Base-by-base conservation (phyloP, 2,329 filamentous ascomycete species). In the Periconia macrospinosa region DNA sequence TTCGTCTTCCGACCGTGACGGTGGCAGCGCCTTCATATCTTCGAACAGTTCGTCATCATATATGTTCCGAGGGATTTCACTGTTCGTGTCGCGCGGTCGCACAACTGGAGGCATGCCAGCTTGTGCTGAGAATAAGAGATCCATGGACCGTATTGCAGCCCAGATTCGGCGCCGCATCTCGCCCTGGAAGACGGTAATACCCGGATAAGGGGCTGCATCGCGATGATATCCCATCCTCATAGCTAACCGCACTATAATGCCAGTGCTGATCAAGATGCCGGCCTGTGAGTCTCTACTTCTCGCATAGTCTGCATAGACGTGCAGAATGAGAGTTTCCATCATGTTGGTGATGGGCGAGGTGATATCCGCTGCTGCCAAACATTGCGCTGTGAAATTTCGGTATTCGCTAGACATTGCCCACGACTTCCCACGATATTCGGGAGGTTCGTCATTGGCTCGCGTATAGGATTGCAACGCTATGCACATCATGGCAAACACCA, bases 41-140 rank as follows among this genome's bases (percentile, higher is more conserved):
- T 88, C 86, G 45, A 86, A 82, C 40, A 94, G 86, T 60, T 93
- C 90, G 57, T 92, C 89, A 61, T 94, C 90, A 67, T 90, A 90
- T 15, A 93, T 82, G 65, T 93, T 94, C 52, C 86, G 84, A 1
- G 90, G 90, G 6, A 90, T 75, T 61, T 88, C 82, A 0, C 89
- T 88, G 65, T 94, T 91, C 51, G 86, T 91, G 66, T 92, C 87
- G 45, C 88, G 81, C 13, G 88, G 82, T 57, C 88, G 84, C 23
- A 92, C 86, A 81, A 92, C 91, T 5, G 76, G 76, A 19, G 79
- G 80, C 20, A 84, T 60, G 14, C 82, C 82, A 56, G 83, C 78
- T 65, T 91, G 88, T 56, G 90, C 88, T 1, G 90, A 93, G 66
- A 92, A 91, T 51, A 92, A 79, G 11, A 90, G 80, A 68, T 94